Evolutionary conservation across 169 alveolate species (phyloP).

Genomic region (Babesia gibsoni): DNA sequence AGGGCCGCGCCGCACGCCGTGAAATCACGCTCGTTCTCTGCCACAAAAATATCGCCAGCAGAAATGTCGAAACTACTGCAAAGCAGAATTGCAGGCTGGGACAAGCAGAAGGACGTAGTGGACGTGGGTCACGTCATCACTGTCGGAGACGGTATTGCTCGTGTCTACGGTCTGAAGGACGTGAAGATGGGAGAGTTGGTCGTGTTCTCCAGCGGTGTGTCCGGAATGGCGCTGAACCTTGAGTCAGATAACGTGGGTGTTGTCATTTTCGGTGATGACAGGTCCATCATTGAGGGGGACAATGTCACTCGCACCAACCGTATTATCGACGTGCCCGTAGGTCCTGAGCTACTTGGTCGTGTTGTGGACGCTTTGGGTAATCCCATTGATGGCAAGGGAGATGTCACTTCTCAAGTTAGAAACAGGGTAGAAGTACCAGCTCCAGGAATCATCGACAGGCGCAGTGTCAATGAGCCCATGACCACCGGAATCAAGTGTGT

Average conservation of each 20-base stretch:
- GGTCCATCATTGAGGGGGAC: conserved; percentile 95
- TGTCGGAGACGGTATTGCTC: conserved; percentile 97
- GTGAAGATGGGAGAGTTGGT: conserved; percentile 96
- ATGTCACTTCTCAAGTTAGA: conserved; percentile 82
- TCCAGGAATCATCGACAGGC: conserved; percentile 97
- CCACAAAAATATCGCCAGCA: conserved; percentile 80
- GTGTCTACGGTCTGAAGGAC: conserved; percentile 91
- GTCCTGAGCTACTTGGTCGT: conserved; percentile 94
- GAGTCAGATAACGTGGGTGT: conserved; percentile 97
- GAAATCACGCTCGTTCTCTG: conserved; percentile 12
- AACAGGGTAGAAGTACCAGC: conserved; percentile 95
- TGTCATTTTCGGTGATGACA: conserved; percentile 96
- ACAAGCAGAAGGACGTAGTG: conserved; percentile 80
- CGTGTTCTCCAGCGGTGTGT: conserved; percentile 83
- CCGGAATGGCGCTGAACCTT: conserved; percentile 97
- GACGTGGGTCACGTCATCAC: conserved; percentile 95
- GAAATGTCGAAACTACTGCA: conserved; percentile 81
- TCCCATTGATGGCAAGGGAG: conserved; percentile 95
- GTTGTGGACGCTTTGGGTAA: conserved; percentile 97
- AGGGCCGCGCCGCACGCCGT: conserved; percentile 9
- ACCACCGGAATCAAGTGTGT: conserved; percentile 94
- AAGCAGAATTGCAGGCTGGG: conserved; percentile 78
- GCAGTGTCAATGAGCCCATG: conserved; percentile 97
- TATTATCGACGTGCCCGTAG: conserved; percentile 96
- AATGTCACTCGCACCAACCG: conserved; percentile 91